Evolutionary conservation across 148 eudicot species (phyloP), one percentile per base, ranked within the genome.

Genomic region (Rhododendron kiyosumense): DNA sequence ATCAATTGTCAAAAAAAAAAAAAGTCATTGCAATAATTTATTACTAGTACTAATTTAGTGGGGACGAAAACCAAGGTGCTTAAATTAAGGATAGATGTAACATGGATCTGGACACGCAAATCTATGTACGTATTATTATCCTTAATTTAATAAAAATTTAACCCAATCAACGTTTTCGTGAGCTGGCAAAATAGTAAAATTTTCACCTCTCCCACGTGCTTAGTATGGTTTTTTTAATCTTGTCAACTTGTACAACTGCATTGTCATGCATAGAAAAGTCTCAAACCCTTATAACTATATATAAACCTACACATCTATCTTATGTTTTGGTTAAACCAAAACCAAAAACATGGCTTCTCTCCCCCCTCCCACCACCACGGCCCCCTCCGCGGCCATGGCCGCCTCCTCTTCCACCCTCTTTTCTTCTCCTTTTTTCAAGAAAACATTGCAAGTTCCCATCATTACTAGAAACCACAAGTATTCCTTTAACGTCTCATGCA

Each of bases 401-500:
- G 17, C 85, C 54, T 15, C 36, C 54, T 26, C 83, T 3, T 18
- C 57, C 18, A 2, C 63, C 49, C 38, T 13, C 18, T 57, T 54
- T 63, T 5, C 85, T 24, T 82, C 10, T 63, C 32, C 52, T 15
- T 0, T 59, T 63, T 38, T n/a, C 22, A 82, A 41, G 75, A 82
- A 38, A 4, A 12, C 75, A 5, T n/a, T 84, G 34, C 90, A 87
- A 85, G 81, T 87, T 85, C 52, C 90, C 8, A 43, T 75, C 15
- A 20, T 24, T 46, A 51, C 38, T 11, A 30, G 86, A 88, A 86
- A 83, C 13, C 86, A 41, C 22, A 83, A 36, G 38, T 76, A 77
- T 52, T 57, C n/a, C 83, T 54, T 22, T 28, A 90, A 69, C 48
- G 84, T 90, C 7, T 85, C 89, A 46, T 92, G 94, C 92, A 89